Evolutionary conservation across 176 grass and related monocot genomes (phyloP), one percentile per base, ranked within the genome.

Genomic region (Oryza longistaminata): DNA sequence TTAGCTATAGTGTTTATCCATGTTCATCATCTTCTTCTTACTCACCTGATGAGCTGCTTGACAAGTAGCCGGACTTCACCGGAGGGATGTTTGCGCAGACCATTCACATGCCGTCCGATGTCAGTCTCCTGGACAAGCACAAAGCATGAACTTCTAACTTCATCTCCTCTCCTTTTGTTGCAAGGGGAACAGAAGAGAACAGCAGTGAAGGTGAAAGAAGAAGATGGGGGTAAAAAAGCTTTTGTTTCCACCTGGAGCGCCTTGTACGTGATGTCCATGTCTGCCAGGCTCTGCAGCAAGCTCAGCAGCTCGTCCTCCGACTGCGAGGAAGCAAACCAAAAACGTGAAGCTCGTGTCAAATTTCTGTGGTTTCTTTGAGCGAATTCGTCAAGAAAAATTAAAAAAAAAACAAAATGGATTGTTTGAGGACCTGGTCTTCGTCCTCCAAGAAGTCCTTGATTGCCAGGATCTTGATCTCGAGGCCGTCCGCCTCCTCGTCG

Each of bases 391-490:
- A n/a, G n/a, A 55, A 21, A 70, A 85, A 84, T n/a, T n/a, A 34
- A 21, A 21, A 27, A 77, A 77, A 84, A 2, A 21, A 27, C 60
- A 85, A 76, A 16, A 11, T 44, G 49, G 74, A 31, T 77, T 85
- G 49, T 70, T 77, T 78, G 61, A 48, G 33, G 70, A 61, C 91
- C 84, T 95, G 86, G 73, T 89, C 64, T 48, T 80, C 62, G 85
- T 95, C 90, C 64, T 95, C 90, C 78, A 95, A 83, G 34, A 82
- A 89, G 64, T 91, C 88, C 68, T 84, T 93, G 50, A 93, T 89
- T 61, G 76, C 82, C 46, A 90, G 68, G 69, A 93, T 90, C 87
- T 74, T 90, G 37, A 77, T 72, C 65, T 86, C 44, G 73, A 71
- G 24, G 68, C 81, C 82, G 39, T 19, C 58, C 46, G 73, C 55